Conservation (phyloP, 2,329 filamentous ascomycete genomes). For the Fusarium sp. region DNA sequence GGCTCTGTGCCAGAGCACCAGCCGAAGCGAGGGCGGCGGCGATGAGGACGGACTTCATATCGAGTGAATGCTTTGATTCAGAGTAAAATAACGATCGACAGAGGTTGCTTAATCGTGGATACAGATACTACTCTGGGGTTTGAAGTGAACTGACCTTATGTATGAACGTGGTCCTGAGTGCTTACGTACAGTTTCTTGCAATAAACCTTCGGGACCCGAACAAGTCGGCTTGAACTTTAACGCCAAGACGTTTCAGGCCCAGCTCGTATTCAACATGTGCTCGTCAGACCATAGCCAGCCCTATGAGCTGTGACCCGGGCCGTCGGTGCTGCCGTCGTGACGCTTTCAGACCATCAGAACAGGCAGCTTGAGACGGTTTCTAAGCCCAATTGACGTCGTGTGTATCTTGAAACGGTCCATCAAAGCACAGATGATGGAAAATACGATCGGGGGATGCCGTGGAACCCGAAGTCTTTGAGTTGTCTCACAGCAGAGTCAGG, state of each 20-base stretch:
- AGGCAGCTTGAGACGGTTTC: neutral
- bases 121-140: neutral
- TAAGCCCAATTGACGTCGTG: neutral
- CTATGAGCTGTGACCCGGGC: neutral
- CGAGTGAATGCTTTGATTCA: neutral
- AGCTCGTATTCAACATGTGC: neutral
- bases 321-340: neutral
- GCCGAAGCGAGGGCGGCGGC: conserved; percentile 3
- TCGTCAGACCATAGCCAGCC: neutral
- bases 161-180: neutral
- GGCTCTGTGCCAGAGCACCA: conserved; percentile 5
- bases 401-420: neutral
- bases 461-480: neutral
- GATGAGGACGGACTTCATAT: conserved; percentile 23
- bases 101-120: neutral
- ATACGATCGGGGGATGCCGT: neutral
- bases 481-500: neutral
- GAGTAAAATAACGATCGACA: neutral
- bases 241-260: neutral
- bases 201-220: neutral
- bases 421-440: neutral
- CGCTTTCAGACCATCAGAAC: neutral
- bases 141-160: neutral
- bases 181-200: neutral
- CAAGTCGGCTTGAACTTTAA: neutral